Evolutionary conservation across 2,329 filamentous ascomycete genomes (phyloP), one percentile per base, ranked within the genome.

Genomic region (Teratosphaeria destructans): DNA sequence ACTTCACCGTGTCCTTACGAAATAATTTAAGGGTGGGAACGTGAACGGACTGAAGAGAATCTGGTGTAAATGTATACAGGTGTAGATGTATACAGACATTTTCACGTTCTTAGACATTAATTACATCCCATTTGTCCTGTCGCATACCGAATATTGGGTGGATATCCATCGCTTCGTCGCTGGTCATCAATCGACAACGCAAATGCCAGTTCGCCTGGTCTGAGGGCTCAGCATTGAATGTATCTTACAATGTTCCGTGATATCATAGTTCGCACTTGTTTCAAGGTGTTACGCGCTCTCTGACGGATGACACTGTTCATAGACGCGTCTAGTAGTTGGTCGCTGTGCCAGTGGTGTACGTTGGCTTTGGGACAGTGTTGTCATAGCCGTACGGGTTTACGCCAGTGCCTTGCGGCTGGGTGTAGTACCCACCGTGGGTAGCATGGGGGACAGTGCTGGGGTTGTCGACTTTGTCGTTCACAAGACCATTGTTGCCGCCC

Each of bases 351-450:
- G 63, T 67, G 32, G 59, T 61, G 35, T 61, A 61, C 11, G 54
- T 53, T 12, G 39, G 26, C 37, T 52, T 52, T 29, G 63, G 62
- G 14, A 64, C 63, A 39, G 62, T 64, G 58, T 68, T 68, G 60
- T 76, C 74, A 35, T 74, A 73, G 35, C 72, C 73, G 58, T 76
- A 75, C 3, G 72, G 74, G 65, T 74, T 76, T 5, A 66, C 65
- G 47, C 66, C 66, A 29, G 74, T 75, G 27, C 73, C 73, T 3
- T 71, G 70, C 2, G 77, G 77, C 11, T 74, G 74, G 34, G 76
- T 79, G 71, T 79, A 77, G 64, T 78, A 79, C 7, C 76, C 75
- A 39, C 72, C 64, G 60, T 71, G 70, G 0, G 68, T 69, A n/a
- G 67, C 65, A 26, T 56, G 55, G 14, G 39, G 26, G 3, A 56